These are phyloP conservation scores for Beauveria brongniartii DNA, from an alignment of 2,329 filamentous ascomycete species.

Conservation along the genomic window DNA sequence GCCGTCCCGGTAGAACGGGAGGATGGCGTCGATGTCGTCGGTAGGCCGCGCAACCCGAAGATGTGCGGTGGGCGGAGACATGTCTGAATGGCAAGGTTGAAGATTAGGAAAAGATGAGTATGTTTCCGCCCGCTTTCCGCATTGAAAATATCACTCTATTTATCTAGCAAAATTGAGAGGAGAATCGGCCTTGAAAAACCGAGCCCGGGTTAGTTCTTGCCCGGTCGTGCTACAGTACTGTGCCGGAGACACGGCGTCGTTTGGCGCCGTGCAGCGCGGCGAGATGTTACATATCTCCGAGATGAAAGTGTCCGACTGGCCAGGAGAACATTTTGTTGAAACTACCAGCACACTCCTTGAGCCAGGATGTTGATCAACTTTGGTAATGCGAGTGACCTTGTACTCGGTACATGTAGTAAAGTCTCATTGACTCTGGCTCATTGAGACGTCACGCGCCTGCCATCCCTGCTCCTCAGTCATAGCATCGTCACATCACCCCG, in stretches of 20 bases:
- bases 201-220: not conserved
- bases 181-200: too few relatives aligned
- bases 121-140: not conserved
- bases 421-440: too few relatives aligned
- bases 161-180: not conserved
- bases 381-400: too few relatives aligned
- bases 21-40: slow-evolving; percentile 27
- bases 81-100: not conserved
- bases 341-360: not conserved
- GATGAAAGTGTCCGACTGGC: not conserved
- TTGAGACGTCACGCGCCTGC: too few relatives aligned
- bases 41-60: slow-evolving; percentile 36
- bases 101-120: too few relatives aligned
- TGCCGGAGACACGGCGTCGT: not conserved
- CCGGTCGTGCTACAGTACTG: not conserved
- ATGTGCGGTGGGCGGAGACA: slow-evolving; percentile 16
- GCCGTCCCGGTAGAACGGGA: slow-evolving; percentile 33
- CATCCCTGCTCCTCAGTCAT: too few relatives aligned
- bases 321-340: not conserved
- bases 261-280: not conserved
- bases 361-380: too few relatives aligned
- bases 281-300: not conserved
- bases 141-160: not conserved
- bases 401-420: too few relatives aligned
- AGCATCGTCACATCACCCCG: too few relatives aligned